A percentile compares a stretch with the other conserved stretches of the same genome.
Conservation (phyloP, 1,284 basidiomycete genomes). For the Stygiomarasmius scandens region DNA sequence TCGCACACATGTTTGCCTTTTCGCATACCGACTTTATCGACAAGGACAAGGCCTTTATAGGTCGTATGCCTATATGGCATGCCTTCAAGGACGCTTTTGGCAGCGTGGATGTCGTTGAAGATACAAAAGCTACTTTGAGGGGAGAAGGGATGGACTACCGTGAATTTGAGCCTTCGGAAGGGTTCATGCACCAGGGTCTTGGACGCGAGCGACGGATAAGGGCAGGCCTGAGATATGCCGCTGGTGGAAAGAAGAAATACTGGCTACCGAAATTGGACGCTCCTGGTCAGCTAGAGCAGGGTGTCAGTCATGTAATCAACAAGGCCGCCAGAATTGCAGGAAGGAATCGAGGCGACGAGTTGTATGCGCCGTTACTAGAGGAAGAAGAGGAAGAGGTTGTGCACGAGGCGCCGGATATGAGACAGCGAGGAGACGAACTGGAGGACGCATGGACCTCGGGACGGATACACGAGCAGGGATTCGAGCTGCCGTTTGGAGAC, state of each 20-base stretch:
- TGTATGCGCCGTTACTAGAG: constrained; percentile 74
- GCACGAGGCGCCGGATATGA: constrained; percentile 63
- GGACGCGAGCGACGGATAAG: constrained; percentile 83
- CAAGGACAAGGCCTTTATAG: constrained; percentile 66
- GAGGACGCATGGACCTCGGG: constrained; percentile 36
- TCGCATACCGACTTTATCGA: constrained; percentile 85
- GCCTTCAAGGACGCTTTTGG: constrained; percentile 90
- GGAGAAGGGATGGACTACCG: constrained; percentile 95
- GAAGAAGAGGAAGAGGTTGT: constrained; percentile 39
- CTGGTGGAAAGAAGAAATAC: constrained; percentile 87
- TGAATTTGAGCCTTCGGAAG: constrained; percentile 94
- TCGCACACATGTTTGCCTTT: constrained; percentile 91
- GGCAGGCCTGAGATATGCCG: constrained; percentile 88
- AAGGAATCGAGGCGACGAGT: constrained; percentile 56
- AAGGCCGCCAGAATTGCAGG: constrained; percentile 37
- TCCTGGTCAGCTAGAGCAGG: constrained; percentile 41
- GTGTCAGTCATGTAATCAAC: constrained; percentile 45
- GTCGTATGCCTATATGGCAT: constrained; percentile 85
- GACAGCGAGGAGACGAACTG: constrained; percentile 39
- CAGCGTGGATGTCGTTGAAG: constrained; percentile 85
- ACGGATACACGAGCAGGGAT: constrained; percentile 55
- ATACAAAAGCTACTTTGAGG: constrained; percentile 80
- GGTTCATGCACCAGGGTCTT: constrained; percentile 85
- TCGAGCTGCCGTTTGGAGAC: constrained; percentile 66
- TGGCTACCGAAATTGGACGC: constrained; percentile 78